These are phyloP conservation scores for Lentinula sp. DNA, from an alignment of 768 basidiomycete genomes.

Conservation along the genomic window DNA sequence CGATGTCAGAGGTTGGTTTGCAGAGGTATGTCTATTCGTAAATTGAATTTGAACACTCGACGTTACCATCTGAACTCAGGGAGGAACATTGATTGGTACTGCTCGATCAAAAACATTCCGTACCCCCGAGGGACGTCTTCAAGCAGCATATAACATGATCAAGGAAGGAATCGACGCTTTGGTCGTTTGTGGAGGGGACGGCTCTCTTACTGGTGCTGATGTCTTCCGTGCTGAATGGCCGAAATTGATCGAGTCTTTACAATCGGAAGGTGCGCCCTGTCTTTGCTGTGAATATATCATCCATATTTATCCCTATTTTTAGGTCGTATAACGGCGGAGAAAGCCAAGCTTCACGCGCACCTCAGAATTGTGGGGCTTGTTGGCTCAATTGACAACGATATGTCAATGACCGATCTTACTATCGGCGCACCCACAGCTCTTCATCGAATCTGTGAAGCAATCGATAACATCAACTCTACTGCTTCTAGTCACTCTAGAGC, in stretches of 20 bases:
- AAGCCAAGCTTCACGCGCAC: conserved; percentile 67
- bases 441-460: conserved; percentile 94
- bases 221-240: conserved; percentile 95
- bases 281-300: not conserved
- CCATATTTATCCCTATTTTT: not conserved
- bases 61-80: conserved; percentile 34
- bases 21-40: conserved; percentile 49
- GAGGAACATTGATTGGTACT: conserved; percentile 95
- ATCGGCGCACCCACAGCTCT: conserved; percentile 95
- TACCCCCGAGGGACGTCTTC: conserved; percentile 80
- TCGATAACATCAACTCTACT: conserved; percentile 97
- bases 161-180: conserved; percentile 97
- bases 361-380: conserved; percentile 98
- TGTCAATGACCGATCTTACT: conserved; percentile 96
- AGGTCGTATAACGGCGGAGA: conserved; percentile 58
- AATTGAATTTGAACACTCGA: not conserved
- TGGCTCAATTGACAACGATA: conserved; percentile 98
- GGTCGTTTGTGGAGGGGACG: conserved; percentile 96
- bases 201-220: conserved; percentile 94
- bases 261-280: conserved; percentile 43
- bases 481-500: conserved; percentile 94
- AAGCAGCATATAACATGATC: conserved; percentile 86
- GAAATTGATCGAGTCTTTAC: conserved; percentile 64
- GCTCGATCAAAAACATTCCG: conserved; percentile 83
- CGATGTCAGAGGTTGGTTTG: conserved; percentile 93